Base-by-base conservation (phyloP, 306 rosid genomes). In the Gleditsia sinensis region DNA sequence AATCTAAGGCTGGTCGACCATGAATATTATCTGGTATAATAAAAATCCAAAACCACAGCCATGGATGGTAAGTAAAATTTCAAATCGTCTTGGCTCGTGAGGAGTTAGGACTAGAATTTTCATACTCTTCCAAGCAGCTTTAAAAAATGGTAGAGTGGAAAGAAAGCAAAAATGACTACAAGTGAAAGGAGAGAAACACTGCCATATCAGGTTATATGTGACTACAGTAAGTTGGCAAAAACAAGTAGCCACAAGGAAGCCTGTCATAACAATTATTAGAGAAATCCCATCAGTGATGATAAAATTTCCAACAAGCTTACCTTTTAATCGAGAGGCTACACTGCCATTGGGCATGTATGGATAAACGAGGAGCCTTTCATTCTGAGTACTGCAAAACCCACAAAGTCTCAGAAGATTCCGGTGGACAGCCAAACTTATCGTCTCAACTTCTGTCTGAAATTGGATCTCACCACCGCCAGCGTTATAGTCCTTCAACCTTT, bases 361-460 rank as follows among this genome's bases (percentile, higher is more conserved):
- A 83, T 92, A 95, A 77, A 95, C 98, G 17, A 95, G 97, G 60
- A 95, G 98, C 40, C 99, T 83, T 67, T 95, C 99, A 19, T 88
- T 90, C 67, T 92, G 94, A 71, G 98, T 95, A 21, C 97, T 87
- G 84, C 99, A 95, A 71, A 95, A 95, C 54, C 99, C 99, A 0
- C 86, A 88, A 67, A 95, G 98, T 81, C 92, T 85, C 64, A 95
- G 88, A 82, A 95, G 99, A 87, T 95, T 92, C 63, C 96, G 84
- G 74, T 95, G 99, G 10, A 95, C 92, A 67, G 99, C 99, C 87
- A 95, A 80, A 79, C 99, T 92, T 77, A 95, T 95, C 28, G 96
- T 82, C 92, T 95, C 99, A 40, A 95, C 99, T 89, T 95, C 99
- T 32, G 99, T 95, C 83, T 94, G 99, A 83, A 94, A 92, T 80